Base-by-base conservation (phyloP, 306 rosid genomes). In the Prunus padus region DNA sequence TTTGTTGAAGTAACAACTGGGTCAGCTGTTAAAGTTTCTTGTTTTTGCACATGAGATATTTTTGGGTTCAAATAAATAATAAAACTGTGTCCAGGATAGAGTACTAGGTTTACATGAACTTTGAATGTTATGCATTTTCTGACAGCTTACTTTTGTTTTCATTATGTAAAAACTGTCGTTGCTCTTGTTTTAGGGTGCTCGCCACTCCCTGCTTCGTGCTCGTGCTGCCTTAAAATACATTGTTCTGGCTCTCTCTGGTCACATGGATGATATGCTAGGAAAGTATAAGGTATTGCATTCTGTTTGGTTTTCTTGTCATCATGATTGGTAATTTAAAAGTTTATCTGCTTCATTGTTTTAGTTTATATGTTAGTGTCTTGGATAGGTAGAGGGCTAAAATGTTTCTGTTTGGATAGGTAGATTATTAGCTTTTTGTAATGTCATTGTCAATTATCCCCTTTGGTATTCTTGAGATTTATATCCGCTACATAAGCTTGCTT, bases 181-280 rank as follows among this genome's bases (percentile, higher is more conserved):
- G 37, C 44, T 71, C 42, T 85, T 75, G 72, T 80, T 72, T 76
- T 74, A 93, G 98, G 93, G 85, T 83, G 91, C 92, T 25, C 82
- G 73, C 60, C 86, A 84, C 62, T 89, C 86, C 37, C 79, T 82
- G 67, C 77, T 82, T 67, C 90, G 83, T 76, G 92, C 96, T 63
- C 89, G 96, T 80, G 90, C 96, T 74, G 97, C 97, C 67, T 82
- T 93, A 83, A 91, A 93, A 79, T 93, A 87, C 82, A 82, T 91
- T 70, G 83, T 93, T 85, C 96, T 93, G 77, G 96, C 98, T 77
- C 82, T 93, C 19, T 93, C 97, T 15, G 97, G 98, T 82, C 93
- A 91, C 67, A 85, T 91, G 87, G 98, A 93, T 76, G 96, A 91
- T 75, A 80, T 93, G 67, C 82, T 93, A 18, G 92, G 93, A 63